Evolutionary conservation across 169 alveolate genomes (phyloP).

Genomic region (Theileria annulata): DNA sequence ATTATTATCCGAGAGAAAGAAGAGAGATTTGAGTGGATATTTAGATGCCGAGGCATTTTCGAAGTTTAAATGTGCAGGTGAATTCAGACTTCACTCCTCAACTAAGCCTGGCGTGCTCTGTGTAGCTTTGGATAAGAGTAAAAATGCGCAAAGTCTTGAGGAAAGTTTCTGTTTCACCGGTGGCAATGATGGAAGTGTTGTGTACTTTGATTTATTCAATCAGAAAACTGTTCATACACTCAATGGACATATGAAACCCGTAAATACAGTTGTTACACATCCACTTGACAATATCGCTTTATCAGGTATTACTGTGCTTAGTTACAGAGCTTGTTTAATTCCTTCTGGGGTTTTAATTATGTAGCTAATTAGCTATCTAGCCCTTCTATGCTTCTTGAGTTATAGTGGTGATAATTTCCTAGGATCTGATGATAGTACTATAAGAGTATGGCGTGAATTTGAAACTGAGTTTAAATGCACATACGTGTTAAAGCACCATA

Average conservation of each 20-base stretch:
- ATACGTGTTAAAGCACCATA: slow-evolving; percentile 72
- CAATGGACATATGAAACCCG: slow-evolving; percentile 73
- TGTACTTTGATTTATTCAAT: slow-evolving; percentile 69
- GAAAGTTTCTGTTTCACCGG: slow-evolving; percentile 77
- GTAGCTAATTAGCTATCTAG: too few relatives aligned
- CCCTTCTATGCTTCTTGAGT: too few relatives aligned
- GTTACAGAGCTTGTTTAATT: slow-evolving; percentile 12
- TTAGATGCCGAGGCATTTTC: slow-evolving; percentile 44
- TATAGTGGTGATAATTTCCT: slow-evolving; percentile 14
- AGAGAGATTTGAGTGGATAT: slow-evolving; percentile 64
- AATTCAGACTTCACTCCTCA: slow-evolving; percentile 72
- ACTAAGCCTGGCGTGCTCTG: slow-evolving; percentile 73
- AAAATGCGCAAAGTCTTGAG: slow-evolving; percentile 27
- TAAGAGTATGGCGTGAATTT: slow-evolving; percentile 74
- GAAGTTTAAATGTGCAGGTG: slow-evolving; percentile 55
- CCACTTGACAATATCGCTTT: slow-evolving; percentile 36
- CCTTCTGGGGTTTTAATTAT: too few relatives aligned
- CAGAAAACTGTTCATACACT: slow-evolving; percentile 62
- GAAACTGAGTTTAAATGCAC: slow-evolving; percentile 61
- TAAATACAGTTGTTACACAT: slow-evolving; percentile 71
- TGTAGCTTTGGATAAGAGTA: slow-evolving; percentile 56
- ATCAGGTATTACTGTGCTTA: slow-evolving; percentile 11
- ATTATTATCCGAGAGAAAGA: slow-evolving; percentile 72
- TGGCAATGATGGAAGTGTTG: slow-evolving; percentile 80
- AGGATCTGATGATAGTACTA: slow-evolving; percentile 79